These are phyloP conservation scores for Tulasnella sp. DNA, from an alignment of 768 basidiomycete genomes.

Conservation along the genomic window DNA sequence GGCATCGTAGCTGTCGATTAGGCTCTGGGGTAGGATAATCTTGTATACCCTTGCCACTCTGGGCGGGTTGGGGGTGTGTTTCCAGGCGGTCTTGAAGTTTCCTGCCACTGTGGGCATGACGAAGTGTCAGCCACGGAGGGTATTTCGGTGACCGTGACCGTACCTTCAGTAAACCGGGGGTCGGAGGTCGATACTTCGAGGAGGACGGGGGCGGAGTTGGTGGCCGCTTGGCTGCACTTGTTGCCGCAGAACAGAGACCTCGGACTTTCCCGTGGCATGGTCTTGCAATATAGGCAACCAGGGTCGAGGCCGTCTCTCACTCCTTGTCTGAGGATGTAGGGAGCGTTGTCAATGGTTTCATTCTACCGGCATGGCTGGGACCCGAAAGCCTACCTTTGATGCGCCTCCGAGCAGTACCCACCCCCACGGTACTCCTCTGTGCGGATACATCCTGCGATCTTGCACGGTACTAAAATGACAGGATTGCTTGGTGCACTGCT, in stretches of 20 bases:
- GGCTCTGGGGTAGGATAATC: conserved; percentile 14
- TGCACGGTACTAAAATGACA: not conserved
- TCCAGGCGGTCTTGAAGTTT: conserved; percentile 19
- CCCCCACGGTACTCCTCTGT: not conserved
- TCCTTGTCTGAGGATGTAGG: not conserved
- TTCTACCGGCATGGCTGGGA: not conserved
- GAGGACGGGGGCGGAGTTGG: not conserved
- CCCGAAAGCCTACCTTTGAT: not conserved
- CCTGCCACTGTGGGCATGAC: not conserved
- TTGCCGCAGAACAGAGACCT: not conserved
- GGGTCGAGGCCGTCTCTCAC: conserved; percentile 19
- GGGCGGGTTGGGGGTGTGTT: conserved; percentile 5
- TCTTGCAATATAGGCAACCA: not conserved
- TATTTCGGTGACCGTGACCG: not conserved
- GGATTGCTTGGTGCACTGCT: too few species aligned
- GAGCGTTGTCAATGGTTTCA: not conserved
- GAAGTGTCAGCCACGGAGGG: not conserved
- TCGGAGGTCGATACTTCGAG: conserved; percentile 20
- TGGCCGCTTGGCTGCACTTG: not conserved
- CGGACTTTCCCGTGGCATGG: not conserved
- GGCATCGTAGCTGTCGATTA: conserved; percentile 7
- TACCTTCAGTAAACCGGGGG: conserved; percentile 21
- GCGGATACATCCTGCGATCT: not conserved
- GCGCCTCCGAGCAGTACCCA: not conserved
- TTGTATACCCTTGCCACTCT: conserved; percentile 16